Conservation (phyloP, 768 basidiomycete species). For the Serendipita sp. region DNA sequence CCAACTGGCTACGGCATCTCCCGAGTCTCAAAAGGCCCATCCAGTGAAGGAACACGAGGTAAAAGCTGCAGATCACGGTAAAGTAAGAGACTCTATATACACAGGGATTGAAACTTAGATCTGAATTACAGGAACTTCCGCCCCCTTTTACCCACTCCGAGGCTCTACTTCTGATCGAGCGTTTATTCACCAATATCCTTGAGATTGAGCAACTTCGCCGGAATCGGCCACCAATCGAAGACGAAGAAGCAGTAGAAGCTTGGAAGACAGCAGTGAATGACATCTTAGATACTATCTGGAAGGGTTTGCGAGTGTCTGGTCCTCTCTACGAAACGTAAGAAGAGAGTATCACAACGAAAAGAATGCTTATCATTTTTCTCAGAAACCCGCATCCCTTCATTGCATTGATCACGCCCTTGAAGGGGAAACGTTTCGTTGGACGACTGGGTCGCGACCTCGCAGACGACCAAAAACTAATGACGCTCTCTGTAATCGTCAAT, state of each 20-base stretch:
- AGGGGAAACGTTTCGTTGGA: constrained; percentile 86
- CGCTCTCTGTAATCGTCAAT: constrained; percentile 82
- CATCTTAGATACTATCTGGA: constrained; percentile 61
- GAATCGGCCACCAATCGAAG: constrained; percentile 54
- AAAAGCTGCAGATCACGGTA: constrained; percentile 22
- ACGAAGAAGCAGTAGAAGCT: constrained; percentile 23
- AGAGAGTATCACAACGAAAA: neutral
- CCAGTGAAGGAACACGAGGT: constrained; percentile 29
- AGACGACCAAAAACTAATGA: constrained; percentile 61
- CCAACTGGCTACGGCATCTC: constrained; percentile 46
- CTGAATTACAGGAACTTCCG: constrained; percentile 14
- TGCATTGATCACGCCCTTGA: constrained; percentile 69
- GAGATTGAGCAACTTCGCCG: constrained; percentile 73
- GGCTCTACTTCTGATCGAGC: constrained; percentile 62
- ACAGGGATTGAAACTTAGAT: neutral
- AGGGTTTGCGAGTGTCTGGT: constrained; percentile 45
- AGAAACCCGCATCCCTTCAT: constrained; percentile 96
- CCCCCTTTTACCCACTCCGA: constrained; percentile 60
- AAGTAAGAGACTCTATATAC: neutral
- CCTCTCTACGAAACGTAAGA: constrained; percentile 2
- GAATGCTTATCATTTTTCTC: constrained; percentile 21
- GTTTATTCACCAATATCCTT: constrained; percentile 69
- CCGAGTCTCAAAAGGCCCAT: constrained; percentile 28
- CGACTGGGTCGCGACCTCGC: constrained; percentile 74
- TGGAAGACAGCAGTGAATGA: constrained; percentile 29